Evolutionary conservation across 176 grass and related monocot species (phyloP).

Genomic region (Avena eriantha): DNA sequence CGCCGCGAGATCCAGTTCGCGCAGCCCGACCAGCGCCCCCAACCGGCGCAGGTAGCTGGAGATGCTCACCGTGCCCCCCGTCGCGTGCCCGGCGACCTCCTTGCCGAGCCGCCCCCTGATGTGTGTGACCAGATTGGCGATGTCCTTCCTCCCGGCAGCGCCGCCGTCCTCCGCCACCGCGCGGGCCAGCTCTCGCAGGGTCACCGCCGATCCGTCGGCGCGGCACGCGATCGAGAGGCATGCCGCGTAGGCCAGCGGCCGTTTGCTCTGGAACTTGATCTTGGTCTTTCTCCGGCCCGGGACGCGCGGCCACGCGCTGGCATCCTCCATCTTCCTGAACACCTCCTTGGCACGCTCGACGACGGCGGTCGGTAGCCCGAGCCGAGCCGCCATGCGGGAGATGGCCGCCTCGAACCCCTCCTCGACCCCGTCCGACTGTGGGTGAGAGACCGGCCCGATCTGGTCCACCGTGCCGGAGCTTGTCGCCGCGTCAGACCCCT

Average conservation of each 20-base stretch:
- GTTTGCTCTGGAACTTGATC: too few relatives aligned
- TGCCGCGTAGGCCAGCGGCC: too few relatives aligned
- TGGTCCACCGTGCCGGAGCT: not conserved
- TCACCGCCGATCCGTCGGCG: too few relatives aligned
- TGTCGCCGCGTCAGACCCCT: not conserved
- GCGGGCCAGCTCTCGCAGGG: too few relatives aligned
- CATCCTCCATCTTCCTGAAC: not conserved
- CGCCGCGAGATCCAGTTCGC: slow-evolving; percentile 5
- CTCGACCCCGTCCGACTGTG: slow-evolving; percentile 28
- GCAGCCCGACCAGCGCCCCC: slow-evolving; percentile 27
- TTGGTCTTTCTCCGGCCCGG: not conserved
- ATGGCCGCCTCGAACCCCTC: slow-evolving; percentile 13
- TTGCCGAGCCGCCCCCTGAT: too few relatives aligned
- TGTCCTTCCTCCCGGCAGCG: too few relatives aligned
- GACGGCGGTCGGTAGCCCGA: slow-evolving; percentile 40
- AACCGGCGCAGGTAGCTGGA: too few relatives aligned
- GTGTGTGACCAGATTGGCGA: too few relatives aligned
- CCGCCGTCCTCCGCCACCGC: too few relatives aligned
- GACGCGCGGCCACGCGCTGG: slow-evolving; percentile 4
- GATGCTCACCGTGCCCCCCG: too few relatives aligned
- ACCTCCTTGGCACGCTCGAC: not conserved
- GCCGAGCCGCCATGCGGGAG: slow-evolving; percentile 37
- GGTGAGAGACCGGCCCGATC: not conserved
- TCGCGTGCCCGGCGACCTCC: too few relatives aligned
- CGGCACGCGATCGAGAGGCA: too few relatives aligned